Conservation (phyloP, 2,329 filamentous ascomycete species). For the Magnaporthiopsis rhizophila region DNA sequence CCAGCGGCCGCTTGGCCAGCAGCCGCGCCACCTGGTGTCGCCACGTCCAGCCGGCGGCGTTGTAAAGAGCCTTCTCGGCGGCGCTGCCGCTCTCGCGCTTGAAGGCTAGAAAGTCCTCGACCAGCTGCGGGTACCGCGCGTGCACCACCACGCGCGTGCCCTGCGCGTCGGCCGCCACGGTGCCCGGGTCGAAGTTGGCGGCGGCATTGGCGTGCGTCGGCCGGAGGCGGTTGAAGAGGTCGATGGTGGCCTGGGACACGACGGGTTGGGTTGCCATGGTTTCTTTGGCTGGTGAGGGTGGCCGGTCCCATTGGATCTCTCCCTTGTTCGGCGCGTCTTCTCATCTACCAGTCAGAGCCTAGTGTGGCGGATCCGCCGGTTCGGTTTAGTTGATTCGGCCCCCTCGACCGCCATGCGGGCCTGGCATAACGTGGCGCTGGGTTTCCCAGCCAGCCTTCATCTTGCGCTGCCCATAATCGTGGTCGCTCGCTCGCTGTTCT, state of each 20-base stretch:
- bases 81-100: not conserved
- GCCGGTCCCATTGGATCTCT: no score
- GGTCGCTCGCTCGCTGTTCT: no score
- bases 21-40: not conserved
- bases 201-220: not conserved
- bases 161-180: not conserved
- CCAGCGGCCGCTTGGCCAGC: not conserved
- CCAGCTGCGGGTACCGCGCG: not conserved
- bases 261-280: not conserved
- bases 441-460: no score
- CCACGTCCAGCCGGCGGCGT: not conserved
- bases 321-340: no score
- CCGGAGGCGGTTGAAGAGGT: not conserved
- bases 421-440: no score
- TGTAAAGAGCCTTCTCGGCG: not conserved
- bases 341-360: no score
- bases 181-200: not conserved
- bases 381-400: no score
- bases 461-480: no score
- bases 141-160: not conserved
- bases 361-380: no score
- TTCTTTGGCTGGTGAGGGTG: not conserved
- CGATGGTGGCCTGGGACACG: not conserved
- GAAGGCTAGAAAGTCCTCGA: not conserved
- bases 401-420: no score